phyloP scores from a whole-genome alignment of 2,329 filamentous ascomycete species.

The Cladophialophora chaetospira region DNA sequence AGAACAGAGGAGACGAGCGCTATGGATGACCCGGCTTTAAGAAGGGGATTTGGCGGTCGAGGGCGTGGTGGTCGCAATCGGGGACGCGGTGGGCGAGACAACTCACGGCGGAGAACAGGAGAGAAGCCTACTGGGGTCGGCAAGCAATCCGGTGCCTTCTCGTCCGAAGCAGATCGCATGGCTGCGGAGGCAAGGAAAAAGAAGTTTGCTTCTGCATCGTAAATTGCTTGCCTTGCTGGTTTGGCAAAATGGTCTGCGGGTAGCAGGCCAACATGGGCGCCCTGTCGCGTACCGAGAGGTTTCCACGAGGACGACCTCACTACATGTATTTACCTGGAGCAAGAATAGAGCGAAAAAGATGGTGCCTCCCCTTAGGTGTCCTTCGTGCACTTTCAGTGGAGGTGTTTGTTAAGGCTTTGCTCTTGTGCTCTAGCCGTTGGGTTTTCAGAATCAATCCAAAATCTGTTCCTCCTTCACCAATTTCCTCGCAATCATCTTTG shows the following conservation, averaged over 20 bases:
- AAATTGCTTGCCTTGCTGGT: background rate
- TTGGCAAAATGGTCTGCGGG: background rate
- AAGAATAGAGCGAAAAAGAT: no score
- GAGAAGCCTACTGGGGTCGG: slow-evolving; percentile 36
- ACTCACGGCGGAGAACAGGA: slow-evolving; percentile 27
- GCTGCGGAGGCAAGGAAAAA: slow-evolving; percentile 53
- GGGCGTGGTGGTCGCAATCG: slow-evolving; percentile 30
- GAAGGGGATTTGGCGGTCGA: slow-evolving; percentile 42
- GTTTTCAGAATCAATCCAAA: no score
- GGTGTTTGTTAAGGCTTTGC: no score
- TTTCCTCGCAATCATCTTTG: no score
- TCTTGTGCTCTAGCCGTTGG: no score
- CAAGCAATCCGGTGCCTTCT: slow-evolving; percentile 27
- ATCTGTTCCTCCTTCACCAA: no score
- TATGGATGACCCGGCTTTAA: slow-evolving; percentile 42
- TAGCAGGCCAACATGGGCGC: background rate
- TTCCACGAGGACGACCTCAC: no score
- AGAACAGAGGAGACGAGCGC: slow-evolving; percentile 39
- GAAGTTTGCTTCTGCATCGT: slow-evolving; percentile 41
- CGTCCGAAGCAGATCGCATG: slow-evolving; percentile 45
- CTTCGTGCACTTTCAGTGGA: no score
- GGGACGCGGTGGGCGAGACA: slow-evolving; percentile 26
- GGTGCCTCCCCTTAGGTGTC: no score
- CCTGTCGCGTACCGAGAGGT: background rate
- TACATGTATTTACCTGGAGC: no score